These are phyloP conservation scores for Atalantia buxifolia DNA, from an alignment of 345 rosid species.

Conservation along the genomic window DNA sequence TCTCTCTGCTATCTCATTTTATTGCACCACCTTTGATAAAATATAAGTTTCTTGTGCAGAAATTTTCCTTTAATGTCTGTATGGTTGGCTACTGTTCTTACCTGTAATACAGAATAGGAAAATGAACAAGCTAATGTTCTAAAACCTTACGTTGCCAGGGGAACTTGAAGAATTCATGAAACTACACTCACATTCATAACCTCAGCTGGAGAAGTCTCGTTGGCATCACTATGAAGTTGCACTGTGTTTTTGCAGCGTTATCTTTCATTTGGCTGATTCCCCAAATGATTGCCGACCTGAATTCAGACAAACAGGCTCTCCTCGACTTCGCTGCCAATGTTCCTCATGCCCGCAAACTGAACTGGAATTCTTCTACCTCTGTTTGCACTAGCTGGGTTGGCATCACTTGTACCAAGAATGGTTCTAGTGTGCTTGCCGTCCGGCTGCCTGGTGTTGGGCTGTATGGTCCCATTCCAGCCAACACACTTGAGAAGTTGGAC, in stretches of 20 bases:
- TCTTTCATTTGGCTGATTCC: slow-evolving; percentile 32
- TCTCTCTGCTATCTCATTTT: background rate
- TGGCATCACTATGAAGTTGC: slow-evolving; percentile 37
- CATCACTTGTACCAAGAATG: slow-evolving; percentile 53
- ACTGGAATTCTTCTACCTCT: slow-evolving; percentile 57
- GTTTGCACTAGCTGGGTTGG: slow-evolving; percentile 79
- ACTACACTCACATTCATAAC: background rate
- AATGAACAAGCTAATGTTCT: background rate
- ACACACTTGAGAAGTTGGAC: slow-evolving; percentile 75
- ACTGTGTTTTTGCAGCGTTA: slow-evolving; percentile 24
- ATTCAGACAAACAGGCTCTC: slow-evolving; percentile 69
- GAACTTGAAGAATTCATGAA: slow-evolving; percentile 10
- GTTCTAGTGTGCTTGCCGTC: slow-evolving; percentile 55
- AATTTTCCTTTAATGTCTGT: background rate
- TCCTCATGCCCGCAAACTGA: slow-evolving; percentile 74
- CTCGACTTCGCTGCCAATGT: slow-evolving; percentile 64
- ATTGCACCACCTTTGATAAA: background rate
- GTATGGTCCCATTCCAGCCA: slow-evolving; percentile 70
- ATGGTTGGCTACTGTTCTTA: background rate
- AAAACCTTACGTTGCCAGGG: slow-evolving; percentile 8
- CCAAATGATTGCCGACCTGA: slow-evolving; percentile 41
- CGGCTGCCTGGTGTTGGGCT: slow-evolving; percentile 85
- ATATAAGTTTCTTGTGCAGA: background rate
- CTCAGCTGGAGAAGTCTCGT: background rate
- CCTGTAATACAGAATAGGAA: background rate